A percentile compares a stretch with the other conserved stretches of the same genome.
phyloP scores from a whole-genome alignment of 202 grass and related monocot species.

The Tripidium arundinaceum region DNA sequence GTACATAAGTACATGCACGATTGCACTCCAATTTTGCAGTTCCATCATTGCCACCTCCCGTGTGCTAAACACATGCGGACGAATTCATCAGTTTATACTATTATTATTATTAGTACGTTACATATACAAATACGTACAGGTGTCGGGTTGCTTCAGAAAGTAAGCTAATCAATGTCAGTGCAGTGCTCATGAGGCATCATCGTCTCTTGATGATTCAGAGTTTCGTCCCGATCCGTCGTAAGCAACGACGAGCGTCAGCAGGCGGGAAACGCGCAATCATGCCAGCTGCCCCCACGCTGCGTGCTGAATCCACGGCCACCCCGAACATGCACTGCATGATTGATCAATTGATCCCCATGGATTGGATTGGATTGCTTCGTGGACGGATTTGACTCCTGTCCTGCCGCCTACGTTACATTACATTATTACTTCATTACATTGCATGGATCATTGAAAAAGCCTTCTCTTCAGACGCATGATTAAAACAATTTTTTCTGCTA shows the following conservation, averaged over 20 bases:
- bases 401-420: not conserved
- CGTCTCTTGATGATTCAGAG: not conserved
- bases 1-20: too few species aligned
- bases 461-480: not conserved
- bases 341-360: not conserved
- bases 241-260: not conserved
- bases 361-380: not conserved
- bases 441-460: not conserved
- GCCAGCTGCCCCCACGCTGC: not conserved
- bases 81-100: not conserved
- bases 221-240: not conserved
- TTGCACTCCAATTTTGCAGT: too few species aligned
- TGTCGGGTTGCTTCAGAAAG: slow-evolving; percentile 5
- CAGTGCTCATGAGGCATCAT: not conserved
- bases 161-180: not conserved
- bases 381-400: slow-evolving; percentile 23
- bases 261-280: not conserved
- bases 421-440: not conserved
- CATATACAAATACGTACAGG: not conserved
- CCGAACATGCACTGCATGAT: slow-evolving; percentile 13
- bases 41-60: not conserved
- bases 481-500: not conserved
- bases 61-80: not conserved
- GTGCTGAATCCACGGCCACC: slow-evolving; percentile 6
- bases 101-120: too few species aligned